phyloP scores from a whole-genome alignment of 2,329 filamentous ascomycete species.

The Colletotrichum godetiae region DNA sequence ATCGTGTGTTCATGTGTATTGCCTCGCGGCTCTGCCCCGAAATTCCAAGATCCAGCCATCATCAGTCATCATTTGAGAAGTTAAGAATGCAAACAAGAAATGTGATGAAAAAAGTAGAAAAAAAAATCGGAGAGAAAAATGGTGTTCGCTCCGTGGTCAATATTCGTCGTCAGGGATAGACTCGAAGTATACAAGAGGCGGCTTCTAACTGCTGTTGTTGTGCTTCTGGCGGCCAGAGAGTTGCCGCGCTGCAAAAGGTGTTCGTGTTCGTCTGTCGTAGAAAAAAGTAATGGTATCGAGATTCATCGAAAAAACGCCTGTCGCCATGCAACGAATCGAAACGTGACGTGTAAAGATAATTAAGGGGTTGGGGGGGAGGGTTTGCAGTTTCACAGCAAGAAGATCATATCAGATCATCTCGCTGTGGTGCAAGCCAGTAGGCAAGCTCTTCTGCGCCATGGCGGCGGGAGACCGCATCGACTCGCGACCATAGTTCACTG shows the following conservation, averaged over 20 bases:
- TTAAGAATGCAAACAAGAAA: slow-evolving; percentile 1
- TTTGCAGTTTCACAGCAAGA: neutral
- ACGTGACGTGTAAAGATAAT: slow-evolving; percentile 35
- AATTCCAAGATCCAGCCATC: slow-evolving; percentile 25
- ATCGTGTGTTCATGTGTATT: slow-evolving; percentile 15
- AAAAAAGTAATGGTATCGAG: slow-evolving; percentile 36
- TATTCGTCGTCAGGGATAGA: slow-evolving; percentile 32
- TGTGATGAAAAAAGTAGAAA: neutral
- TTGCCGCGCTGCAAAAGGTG: neutral
- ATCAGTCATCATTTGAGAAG: slow-evolving; percentile 33
- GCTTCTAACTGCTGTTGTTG: slow-evolving; percentile 11
- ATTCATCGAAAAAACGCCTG: slow-evolving; percentile 46
- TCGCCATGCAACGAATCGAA: slow-evolving; percentile 51
- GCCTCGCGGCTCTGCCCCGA: slow-evolving; percentile 19
- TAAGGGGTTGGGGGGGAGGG: neutral
- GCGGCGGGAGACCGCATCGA: slow-evolving; percentile 45
- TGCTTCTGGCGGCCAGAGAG: slow-evolving; percentile 8
- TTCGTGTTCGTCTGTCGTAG: slow-evolving; percentile 2
- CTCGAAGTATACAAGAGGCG: slow-evolving; percentile 35
- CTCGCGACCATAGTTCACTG: slow-evolving; percentile 52
- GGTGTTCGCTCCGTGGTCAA: slow-evolving; percentile 24
- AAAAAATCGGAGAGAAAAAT: neutral
- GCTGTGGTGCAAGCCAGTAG: slow-evolving; percentile 63
- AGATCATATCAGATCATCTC: slow-evolving; percentile 63
- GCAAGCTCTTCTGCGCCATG: slow-evolving; percentile 48